These are phyloP conservation scores for Solanum okadae DNA, from an alignment of 257 asterid genomes.

Conservation along the genomic window DNA sequence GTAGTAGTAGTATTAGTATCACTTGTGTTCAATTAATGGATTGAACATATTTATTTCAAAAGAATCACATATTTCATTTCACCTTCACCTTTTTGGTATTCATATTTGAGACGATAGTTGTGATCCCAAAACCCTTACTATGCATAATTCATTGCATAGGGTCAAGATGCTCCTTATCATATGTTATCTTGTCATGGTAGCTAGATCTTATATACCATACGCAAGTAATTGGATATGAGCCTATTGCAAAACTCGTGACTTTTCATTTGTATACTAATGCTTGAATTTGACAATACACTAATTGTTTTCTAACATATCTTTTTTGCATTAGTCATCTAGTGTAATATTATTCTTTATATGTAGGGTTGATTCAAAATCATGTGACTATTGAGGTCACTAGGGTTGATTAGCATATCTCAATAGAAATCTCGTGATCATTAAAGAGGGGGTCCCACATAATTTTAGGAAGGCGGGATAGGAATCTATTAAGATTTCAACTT, in stretches of 20 bases:
- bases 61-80: neutral
- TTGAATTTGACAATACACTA: neutral
- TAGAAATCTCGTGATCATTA: neutral
- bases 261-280: neutral
- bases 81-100: neutral
- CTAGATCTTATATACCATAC: neutral
- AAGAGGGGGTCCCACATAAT: neutral
- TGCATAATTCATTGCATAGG: neutral
- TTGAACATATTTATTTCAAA: too few relatives aligned
- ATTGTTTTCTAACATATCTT: neutral
- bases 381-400: conserved; percentile 53
- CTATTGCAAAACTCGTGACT: neutral
- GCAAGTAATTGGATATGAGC: neutral
- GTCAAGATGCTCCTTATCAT: neutral
- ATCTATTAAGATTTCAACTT: neutral
- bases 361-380: conserved; percentile 80
- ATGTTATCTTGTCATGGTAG: neutral
- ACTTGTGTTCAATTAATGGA: neutral
- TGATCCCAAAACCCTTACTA: neutral
- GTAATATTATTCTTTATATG: neutral
- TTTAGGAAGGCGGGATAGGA: neutral
- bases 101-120: neutral
- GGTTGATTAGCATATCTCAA: neutral
- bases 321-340: neutral
- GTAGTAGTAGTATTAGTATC: too few relatives aligned